phyloP scores from a whole-genome alignment of 352 stramenopile genomes.

The Pythium scleroteichum region DNA sequence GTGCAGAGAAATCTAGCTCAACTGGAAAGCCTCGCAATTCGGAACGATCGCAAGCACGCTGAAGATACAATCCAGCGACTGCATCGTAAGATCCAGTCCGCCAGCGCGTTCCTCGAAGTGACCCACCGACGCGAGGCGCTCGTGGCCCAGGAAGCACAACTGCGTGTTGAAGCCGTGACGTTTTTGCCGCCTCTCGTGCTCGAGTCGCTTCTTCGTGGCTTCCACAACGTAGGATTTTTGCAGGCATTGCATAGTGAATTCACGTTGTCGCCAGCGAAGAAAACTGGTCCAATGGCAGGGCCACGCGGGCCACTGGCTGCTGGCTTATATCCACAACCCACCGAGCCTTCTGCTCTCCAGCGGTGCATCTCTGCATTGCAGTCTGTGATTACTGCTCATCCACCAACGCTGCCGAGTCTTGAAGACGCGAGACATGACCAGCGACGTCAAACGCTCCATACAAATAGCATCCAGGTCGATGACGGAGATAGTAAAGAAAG shows the following conservation, averaged over 20 bases:
- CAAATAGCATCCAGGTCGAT: too few relatives aligned
- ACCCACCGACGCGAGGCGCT: constrained; percentile 47
- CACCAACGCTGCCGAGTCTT: too few relatives aligned
- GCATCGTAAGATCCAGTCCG: constrained; percentile 61
- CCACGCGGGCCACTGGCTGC: neutral
- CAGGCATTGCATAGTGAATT: constrained; percentile 45
- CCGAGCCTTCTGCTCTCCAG: neutral
- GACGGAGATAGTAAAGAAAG: neutral
- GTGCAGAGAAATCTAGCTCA: constrained; percentile 52
- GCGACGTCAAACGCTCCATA: too few relatives aligned
- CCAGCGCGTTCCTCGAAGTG: constrained; percentile 49
- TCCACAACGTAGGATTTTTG: constrained; percentile 63
- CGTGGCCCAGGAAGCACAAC: constrained; percentile 62
- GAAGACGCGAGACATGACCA: too few relatives aligned
- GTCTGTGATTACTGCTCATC: too few relatives aligned
- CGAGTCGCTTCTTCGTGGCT: constrained; percentile 63
- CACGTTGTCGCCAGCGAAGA: neutral
- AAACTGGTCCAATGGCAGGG: too few relatives aligned
- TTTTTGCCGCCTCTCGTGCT: constrained; percentile 64
- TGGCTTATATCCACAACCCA: neutral
- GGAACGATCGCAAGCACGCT: constrained; percentile 60
- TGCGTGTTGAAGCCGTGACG: constrained; percentile 63
- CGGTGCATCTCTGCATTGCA: constrained; percentile 2
- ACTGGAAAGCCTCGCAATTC: constrained; percentile 49
- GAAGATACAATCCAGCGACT: constrained; percentile 51